phyloP scores from a whole-genome alignment of 2,329 filamentous ascomycete genomes.

The Nigrospora sphaerica region DNA sequence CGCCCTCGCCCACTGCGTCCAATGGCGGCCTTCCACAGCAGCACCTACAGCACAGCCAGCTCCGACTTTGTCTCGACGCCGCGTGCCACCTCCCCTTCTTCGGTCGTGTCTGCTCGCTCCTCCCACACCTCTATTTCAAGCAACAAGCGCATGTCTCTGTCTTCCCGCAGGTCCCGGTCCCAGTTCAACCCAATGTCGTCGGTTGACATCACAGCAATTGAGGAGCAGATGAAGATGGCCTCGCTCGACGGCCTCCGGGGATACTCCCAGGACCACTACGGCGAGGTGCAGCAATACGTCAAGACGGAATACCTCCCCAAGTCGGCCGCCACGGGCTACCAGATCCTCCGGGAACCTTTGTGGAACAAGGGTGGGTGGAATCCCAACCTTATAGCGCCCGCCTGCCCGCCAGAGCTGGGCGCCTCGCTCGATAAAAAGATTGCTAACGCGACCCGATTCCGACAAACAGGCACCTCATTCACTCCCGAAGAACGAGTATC shows the following conservation, averaged over 20 bases:
- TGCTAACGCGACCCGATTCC: slow-evolving; percentile 4
- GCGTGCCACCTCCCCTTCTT: slow-evolving; percentile 42
- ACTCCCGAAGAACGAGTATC: slow-evolving; percentile 54
- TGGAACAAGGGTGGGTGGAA: slow-evolving; percentile 56
- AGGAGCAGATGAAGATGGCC: slow-evolving; percentile 54
- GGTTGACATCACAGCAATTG: slow-evolving; percentile 49
- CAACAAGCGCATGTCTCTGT: slow-evolving; percentile 44
- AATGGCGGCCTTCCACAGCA: slow-evolving; percentile 35
- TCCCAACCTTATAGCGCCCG: slow-evolving; percentile 1
- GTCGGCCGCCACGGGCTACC: slow-evolving; percentile 49
- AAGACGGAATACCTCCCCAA: slow-evolving; percentile 47
- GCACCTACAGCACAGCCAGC: slow-evolving; percentile 36
- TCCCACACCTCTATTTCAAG: slow-evolving; percentile 44
- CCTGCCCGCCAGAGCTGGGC: slow-evolving; percentile 1
- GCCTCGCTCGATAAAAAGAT: slow-evolving; percentile 3
- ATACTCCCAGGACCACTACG: slow-evolving; percentile 50
- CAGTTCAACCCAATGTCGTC: slow-evolving; percentile 49
- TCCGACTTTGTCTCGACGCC: slow-evolving; percentile 45
- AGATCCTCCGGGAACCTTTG: slow-evolving; percentile 53
- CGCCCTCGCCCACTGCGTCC: slow-evolving; percentile 18
- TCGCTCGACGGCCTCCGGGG: slow-evolving; percentile 53
- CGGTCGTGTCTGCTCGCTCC: slow-evolving; percentile 37
- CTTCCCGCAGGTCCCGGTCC: slow-evolving; percentile 40
- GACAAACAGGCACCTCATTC: slow-evolving; percentile 50
- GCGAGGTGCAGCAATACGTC: slow-evolving; percentile 46